These are phyloP conservation scores for Teratosphaeria nubilosa DNA, from an alignment of 2,329 filamentous ascomycete genomes.

Conservation along the genomic window DNA sequence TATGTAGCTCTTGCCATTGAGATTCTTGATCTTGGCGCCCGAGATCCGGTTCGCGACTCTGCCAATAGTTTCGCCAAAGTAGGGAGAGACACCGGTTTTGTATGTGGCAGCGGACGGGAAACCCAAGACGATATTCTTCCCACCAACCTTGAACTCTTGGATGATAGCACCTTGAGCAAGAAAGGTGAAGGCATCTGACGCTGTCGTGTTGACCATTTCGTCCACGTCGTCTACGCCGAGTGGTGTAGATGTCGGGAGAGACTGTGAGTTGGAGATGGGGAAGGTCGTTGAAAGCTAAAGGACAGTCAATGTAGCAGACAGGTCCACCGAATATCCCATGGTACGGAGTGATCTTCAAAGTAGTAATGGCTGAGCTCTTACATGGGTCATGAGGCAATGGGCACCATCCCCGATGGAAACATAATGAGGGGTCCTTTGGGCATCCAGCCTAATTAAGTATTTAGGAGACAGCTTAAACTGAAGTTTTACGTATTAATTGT, in stretches of 20 bases:
- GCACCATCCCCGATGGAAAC: background rate
- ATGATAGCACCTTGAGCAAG: conserved; percentile 70
- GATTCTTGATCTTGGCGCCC: conserved; percentile 55
- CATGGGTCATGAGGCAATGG: background rate
- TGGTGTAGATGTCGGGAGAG: background rate
- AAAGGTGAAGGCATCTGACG: conserved; percentile 46
- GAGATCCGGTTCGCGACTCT: conserved; percentile 71
- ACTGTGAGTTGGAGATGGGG: background rate
- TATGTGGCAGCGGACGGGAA: conserved; percentile 72
- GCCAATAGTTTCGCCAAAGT: conserved; percentile 91
- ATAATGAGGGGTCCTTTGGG: background rate
- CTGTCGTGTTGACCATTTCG: conserved; percentile 9
- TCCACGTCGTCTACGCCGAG: background rate
- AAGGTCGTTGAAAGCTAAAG: too few species aligned
- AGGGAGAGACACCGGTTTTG: conserved; percentile 56
- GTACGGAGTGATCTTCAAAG: background rate
- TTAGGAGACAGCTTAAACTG: too few species aligned
- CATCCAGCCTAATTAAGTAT: background rate
- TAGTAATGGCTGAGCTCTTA: background rate
- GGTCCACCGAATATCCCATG: too few species aligned
- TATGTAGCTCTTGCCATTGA: conserved; percentile 63
- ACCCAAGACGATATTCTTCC: conserved; percentile 76
- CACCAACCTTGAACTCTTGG: conserved; percentile 67
- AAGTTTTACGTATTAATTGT: too few species aligned
- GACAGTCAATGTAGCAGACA: too few species aligned